These are phyloP conservation scores for Penicillium janthinellum DNA, from an alignment of 2,329 filamentous ascomycete genomes.

Conservation along the genomic window DNA sequence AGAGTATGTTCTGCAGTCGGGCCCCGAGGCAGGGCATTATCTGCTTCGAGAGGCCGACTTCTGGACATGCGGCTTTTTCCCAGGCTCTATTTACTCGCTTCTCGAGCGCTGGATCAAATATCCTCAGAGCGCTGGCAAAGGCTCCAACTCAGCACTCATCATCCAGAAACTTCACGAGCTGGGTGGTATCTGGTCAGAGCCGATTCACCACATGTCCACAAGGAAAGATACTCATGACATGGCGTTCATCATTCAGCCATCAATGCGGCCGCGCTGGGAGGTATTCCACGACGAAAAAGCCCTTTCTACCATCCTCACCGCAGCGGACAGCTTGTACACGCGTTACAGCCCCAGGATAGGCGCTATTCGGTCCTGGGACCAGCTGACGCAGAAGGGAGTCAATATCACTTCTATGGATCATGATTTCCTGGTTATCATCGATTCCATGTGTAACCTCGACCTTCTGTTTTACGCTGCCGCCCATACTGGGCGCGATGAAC, in stretches of 20 bases:
- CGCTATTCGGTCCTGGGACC: slow-evolving; percentile 41
- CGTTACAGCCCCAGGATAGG: slow-evolving; percentile 41
- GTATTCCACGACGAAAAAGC: slow-evolving; percentile 34
- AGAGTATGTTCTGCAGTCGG: slow-evolving; percentile 15
- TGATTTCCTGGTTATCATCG: slow-evolving; percentile 48
- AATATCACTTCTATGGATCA: slow-evolving; percentile 36
- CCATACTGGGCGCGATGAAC: slow-evolving; percentile 23
- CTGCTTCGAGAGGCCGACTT: slow-evolving; percentile 17
- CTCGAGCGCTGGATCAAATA: slow-evolving; percentile 17
- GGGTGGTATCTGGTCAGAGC: slow-evolving; percentile 18
- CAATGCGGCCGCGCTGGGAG: slow-evolving; percentile 52
- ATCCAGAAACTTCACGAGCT: slow-evolving; percentile 10
- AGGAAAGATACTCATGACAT: slow-evolving; percentile 58
- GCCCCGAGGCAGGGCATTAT: slow-evolving; percentile 10
- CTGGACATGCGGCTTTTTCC: slow-evolving; percentile 32
- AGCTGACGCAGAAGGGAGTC: slow-evolving; percentile 16
- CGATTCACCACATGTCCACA: slow-evolving; percentile 16
- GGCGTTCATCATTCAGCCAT: slow-evolving; percentile 55
- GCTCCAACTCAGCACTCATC: background rate
- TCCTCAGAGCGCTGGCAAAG: background rate
- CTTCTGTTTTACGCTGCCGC: slow-evolving; percentile 42
- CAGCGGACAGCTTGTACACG: slow-evolving; percentile 32
- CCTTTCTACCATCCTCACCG: slow-evolving; percentile 15
- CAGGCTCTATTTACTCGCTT: slow-evolving; percentile 20
- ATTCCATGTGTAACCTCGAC: slow-evolving; percentile 47